These are phyloP conservation scores for Taiwanofungus camphoratus DNA, from an alignment of 1,284 basidiomycete genomes.

Conservation along the genomic window DNA sequence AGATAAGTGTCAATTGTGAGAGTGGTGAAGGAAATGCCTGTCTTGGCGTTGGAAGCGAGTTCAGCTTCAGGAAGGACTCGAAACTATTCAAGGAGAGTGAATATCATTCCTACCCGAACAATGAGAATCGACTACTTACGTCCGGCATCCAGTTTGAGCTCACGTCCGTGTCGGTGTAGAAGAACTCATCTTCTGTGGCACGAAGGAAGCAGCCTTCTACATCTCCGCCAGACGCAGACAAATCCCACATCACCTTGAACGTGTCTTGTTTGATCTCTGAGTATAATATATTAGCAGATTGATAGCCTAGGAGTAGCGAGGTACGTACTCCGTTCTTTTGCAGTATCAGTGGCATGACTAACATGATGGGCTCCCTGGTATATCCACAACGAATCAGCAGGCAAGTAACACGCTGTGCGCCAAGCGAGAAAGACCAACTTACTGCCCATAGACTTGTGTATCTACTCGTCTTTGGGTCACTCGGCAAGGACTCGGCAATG, in stretches of 20 bases:
- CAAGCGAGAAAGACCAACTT: constrained; percentile 22
- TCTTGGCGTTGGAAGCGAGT: constrained; percentile 36
- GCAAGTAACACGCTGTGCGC: too few species aligned
- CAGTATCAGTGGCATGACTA: constrained; percentile 43
- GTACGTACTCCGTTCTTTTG: constrained; percentile 43
- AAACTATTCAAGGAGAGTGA: constrained; percentile 35
- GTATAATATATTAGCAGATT: not conserved
- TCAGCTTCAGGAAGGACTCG: constrained; percentile 38
- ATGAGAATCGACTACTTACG: constrained; percentile 34
- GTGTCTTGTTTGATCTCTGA: constrained; percentile 71
- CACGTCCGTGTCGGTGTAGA: constrained; percentile 37
- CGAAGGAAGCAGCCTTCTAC: constrained; percentile 58
- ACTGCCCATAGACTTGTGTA: constrained; percentile 83
- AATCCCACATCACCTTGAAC: constrained; percentile 64
- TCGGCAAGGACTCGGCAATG: constrained; percentile 60
- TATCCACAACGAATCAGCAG: too few species aligned
- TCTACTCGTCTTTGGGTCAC: constrained; percentile 57
- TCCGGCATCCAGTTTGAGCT: constrained; percentile 56
- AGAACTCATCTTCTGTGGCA: constrained; percentile 55
- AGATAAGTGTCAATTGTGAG: constrained; percentile 63
- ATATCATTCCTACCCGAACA: too few species aligned
- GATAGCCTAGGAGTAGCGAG: not conserved
- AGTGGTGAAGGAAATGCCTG: constrained; percentile 53
- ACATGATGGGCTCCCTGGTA: constrained; percentile 65
- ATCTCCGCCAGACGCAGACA: constrained; percentile 50